phyloP scores from a whole-genome alignment of 306 rosid genomes.

The Purshia tridentata region DNA sequence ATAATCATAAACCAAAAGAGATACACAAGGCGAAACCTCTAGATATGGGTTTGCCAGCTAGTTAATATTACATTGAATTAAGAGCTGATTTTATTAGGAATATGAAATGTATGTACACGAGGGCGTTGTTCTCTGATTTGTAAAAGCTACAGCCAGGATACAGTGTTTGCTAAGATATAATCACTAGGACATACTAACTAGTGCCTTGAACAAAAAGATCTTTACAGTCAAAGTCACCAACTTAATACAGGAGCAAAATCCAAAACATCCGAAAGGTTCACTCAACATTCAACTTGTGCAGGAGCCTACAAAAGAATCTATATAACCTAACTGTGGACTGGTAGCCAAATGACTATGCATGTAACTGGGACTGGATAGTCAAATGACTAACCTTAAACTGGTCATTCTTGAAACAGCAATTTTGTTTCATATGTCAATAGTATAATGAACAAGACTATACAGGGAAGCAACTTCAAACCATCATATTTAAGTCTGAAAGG shows the following conservation, averaged over 20 bases:
- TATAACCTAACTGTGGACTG: slow-evolving; percentile 74
- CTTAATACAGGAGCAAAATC: slow-evolving; percentile 70
- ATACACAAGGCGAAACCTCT: slow-evolving; percentile 18
- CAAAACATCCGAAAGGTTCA: slow-evolving; percentile 75
- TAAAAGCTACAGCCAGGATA: slow-evolving; percentile 75
- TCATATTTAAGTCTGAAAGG: slow-evolving; percentile 94
- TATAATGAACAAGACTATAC: slow-evolving; percentile 96
- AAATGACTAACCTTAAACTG: slow-evolving; percentile 59
- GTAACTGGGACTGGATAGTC: slow-evolving; percentile 47
- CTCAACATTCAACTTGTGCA: slow-evolving; percentile 80
- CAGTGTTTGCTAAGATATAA: slow-evolving; percentile 80
- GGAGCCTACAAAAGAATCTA: slow-evolving; percentile 91
- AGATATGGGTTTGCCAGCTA: slow-evolving; percentile 1
- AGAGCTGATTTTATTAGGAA: slow-evolving; percentile 74
- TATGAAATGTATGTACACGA: slow-evolving; percentile 92
- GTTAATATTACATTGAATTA: slow-evolving; percentile 34
- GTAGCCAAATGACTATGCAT: slow-evolving; percentile 37
- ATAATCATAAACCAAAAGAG: slow-evolving; percentile 30
- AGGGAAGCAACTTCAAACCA: slow-evolving; percentile 92
- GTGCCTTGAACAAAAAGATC: slow-evolving; percentile 84
- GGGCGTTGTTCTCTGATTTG: slow-evolving; percentile 72
- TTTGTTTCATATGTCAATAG: slow-evolving; percentile 85
- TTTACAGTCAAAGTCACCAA: slow-evolving; percentile 81
- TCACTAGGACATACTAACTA: slow-evolving; percentile 76
- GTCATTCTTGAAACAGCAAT: slow-evolving; percentile 71